Evolutionary conservation across 257 asterid species (phyloP), one percentile per base, ranked within the genome.

Genomic region (Jacaranda copaia): DNA sequence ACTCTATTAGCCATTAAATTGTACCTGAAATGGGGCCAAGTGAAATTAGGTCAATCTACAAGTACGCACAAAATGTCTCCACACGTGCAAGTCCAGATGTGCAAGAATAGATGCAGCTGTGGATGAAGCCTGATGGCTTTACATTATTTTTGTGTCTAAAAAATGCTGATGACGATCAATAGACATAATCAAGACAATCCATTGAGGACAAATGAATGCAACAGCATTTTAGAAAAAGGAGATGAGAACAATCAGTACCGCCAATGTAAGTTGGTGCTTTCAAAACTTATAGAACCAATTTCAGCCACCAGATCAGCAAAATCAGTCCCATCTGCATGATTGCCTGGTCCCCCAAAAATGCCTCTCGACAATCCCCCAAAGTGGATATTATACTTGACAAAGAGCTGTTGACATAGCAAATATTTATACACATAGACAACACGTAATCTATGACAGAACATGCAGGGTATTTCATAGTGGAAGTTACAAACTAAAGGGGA

Each of bases 1-100:
- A 93, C 93, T 80, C 99, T 90, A 66, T 96, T 96, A 84, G 99
- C 97, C 99, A 96, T 96, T 83, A 96, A 84, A 84, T 96, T 93
- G 77, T 96, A 96, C 98, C 99, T 96, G 92, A 77, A 87, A 84
- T 76, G 49, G 75, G 68, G 48, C 35, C 74, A 84, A 51, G 53
- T 43, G 58, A 80, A 48, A 12, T 70, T 10, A 70, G 77, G 80
- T 48, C 66, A 71, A 76, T 65, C 36, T 48, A 32, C 35, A 56
- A 71, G 66, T 32, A 82, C 68, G 81, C 65, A 45, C 18, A 79
- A 71, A 42, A 74, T 20, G 40, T 48, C 65, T 48, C 68, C 20
- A 46, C 57, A 49, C 19, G 73, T 46, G 70, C 58, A 63, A 42
- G 39, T 32, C 55, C 55, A 72, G 74, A 79, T 65, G 35, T 69